These are phyloP conservation scores for Conringia planisiliqua DNA, from an alignment of 345 rosid genomes.

Conservation along the genomic window DNA sequence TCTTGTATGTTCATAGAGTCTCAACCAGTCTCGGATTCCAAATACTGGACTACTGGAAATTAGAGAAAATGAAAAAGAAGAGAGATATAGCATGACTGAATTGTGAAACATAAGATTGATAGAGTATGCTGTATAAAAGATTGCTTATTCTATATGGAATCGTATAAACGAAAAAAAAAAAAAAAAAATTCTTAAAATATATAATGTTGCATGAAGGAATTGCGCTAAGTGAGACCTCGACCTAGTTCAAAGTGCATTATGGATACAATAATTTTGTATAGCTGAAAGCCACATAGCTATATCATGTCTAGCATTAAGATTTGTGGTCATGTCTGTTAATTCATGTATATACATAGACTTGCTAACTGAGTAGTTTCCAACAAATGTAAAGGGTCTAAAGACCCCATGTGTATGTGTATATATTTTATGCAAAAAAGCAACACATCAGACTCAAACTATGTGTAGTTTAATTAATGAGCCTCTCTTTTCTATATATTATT, in stretches of 20 bases:
- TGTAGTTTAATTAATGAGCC: neutral
- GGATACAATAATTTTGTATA: neutral
- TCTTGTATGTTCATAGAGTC: neutral
- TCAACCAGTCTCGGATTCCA: neutral
- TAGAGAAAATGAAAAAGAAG: neutral
- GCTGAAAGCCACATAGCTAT: neutral
- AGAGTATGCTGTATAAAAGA: neutral
- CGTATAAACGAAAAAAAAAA: neutral
- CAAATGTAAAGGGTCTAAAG: slow-evolving; percentile 1
- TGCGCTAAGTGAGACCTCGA: neutral
- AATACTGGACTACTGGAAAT: neutral
- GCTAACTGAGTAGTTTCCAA: slow-evolving; percentile 18
- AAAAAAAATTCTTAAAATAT: neutral
- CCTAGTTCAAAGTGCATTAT: neutral
- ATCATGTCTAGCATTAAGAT: slow-evolving; percentile 13
- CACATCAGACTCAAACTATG: neutral
- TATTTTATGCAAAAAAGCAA: neutral
- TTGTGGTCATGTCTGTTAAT: neutral
- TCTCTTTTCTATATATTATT: neutral
- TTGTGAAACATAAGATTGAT: neutral
- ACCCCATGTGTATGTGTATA: neutral
- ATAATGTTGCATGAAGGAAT: neutral
- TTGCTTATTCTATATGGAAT: neutral
- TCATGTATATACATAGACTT: neutral
- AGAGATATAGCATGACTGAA: neutral